Evolutionary conservation across 805 yeast species (phyloP), one percentile per base, ranked within the genome.

Genomic region (Teunomyces stri): DNA sequence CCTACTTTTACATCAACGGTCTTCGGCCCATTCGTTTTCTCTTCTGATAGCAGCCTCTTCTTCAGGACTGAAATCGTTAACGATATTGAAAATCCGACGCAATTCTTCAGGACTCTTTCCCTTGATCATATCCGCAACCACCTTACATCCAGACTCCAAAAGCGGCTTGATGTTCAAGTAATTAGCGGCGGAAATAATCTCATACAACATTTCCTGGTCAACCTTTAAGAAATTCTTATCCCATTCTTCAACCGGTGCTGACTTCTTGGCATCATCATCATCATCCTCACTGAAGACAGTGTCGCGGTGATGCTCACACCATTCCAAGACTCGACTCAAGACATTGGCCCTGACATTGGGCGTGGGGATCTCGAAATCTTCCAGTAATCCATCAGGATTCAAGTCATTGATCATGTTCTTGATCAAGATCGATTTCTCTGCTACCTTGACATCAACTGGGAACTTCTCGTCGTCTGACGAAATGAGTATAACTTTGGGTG

Each of bases 241-340:
- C 98, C 98, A 92, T 41, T 90, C 90, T 51, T 87, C 92, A 44
- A 92, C 89, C 3, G 96, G 97, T 2, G 90, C 89, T n/a, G 92
- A 78, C 62, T 87, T 88, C 64, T 87, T 82, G 20, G 88, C 80
- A 56, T 89, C 96, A 45, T 86, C 91, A 53, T 89, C 96, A 48
- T 82, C 89, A 42, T 79, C 82, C 52, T 84, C 89, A 15, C 88
- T 87, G 67, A 84, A 84, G 15, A 74, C 75, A 7, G 87, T 79
- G 62, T 88, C 90, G 65, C 85, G 87, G 74, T 92, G 97, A 65
- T 92, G 94, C 61, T 88, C 95, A 59, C 97, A 90, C 95, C 97
- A 92, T 64, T 92, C 96, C 45, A 92, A 75, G n/a, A 92, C 92
- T 63, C 90, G 89, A 65, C 86, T 82, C 69, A 92, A 76, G 16